These are phyloP conservation scores for Clathrospora elynae DNA, from an alignment of 2,329 filamentous ascomycete genomes.

Conservation along the genomic window DNA sequence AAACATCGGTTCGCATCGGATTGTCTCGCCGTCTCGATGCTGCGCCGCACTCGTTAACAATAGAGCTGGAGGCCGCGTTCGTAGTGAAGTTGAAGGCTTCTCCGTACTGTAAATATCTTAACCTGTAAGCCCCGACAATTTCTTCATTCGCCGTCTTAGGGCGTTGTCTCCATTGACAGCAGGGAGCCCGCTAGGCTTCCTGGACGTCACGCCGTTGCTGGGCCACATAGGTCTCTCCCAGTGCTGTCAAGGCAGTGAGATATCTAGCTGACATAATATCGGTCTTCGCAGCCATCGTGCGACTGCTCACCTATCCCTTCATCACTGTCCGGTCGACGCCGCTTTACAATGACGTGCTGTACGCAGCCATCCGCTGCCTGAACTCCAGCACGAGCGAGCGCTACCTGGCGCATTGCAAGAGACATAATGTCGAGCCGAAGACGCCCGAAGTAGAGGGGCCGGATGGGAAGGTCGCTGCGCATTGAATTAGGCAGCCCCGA, in stretches of 20 bases:
- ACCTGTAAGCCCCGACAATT: too few relatives aligned
- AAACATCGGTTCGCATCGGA: too few relatives aligned
- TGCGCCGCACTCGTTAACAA: too few relatives aligned
- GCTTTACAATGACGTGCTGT: slow-evolving; percentile 22
- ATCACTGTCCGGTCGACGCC: slow-evolving; percentile 15
- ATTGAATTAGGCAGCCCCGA: slow-evolving; percentile 32
- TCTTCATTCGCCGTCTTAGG: too few relatives aligned
- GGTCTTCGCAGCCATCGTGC: slow-evolving; percentile 19
- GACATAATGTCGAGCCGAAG: slow-evolving; percentile 11
- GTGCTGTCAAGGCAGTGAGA: neutral
- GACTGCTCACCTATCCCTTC: slow-evolving; percentile 27
- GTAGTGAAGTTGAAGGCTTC: too few relatives aligned
- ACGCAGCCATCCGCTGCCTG: slow-evolving; percentile 24
- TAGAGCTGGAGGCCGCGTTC: too few relatives aligned
- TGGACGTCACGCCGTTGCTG: slow-evolving; percentile 4
- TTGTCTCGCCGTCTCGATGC: too few relatives aligned
- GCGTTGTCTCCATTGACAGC: too few relatives aligned
- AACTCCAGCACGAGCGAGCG: slow-evolving; percentile 17
- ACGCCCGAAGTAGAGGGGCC: slow-evolving; percentile 11
- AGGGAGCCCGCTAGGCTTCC: too few relatives aligned
- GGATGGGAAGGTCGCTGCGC: slow-evolving; percentile 17
- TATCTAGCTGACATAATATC: neutral
- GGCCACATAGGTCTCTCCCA: slow-evolving; percentile 1
- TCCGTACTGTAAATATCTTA: too few relatives aligned
- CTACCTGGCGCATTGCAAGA: slow-evolving; percentile 26